Conservation (phyloP, 176 grass and related monocot genomes). For the Carex parvula region DNA sequence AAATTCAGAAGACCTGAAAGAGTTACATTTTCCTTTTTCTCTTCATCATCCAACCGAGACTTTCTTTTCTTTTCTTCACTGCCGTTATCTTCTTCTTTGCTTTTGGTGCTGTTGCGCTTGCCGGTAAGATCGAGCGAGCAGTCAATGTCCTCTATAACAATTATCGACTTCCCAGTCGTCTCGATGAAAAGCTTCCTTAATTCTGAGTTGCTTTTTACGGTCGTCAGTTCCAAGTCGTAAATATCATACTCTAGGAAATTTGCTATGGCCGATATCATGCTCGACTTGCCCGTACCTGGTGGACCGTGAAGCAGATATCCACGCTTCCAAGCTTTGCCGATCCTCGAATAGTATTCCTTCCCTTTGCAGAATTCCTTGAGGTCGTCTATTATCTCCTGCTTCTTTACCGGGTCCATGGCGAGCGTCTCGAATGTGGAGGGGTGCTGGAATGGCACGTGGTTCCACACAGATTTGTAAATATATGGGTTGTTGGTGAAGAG, state of each 20-base stretch:
- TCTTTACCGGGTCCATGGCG: constrained; percentile 35
- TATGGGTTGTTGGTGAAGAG: constrained; percentile 29
- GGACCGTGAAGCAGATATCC: constrained; percentile 34
- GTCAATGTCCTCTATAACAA: constrained; percentile 43
- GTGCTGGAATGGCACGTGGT: constrained; percentile 18
- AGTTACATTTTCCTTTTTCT: constrained; percentile 37
- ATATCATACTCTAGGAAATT: constrained; percentile 36
- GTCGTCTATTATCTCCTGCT: constrained; percentile 22
- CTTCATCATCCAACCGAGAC: constrained; percentile 10
- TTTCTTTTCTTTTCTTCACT: not conserved
- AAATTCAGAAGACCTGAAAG: constrained; percentile 69
- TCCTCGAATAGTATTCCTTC: constrained; percentile 37
- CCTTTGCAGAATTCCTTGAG: constrained; percentile 16
- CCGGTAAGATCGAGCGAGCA: constrained; percentile 39
- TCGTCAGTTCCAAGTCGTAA: constrained; percentile 33
- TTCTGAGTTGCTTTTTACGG: constrained; percentile 31
- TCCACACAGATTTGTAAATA: constrained; percentile 22
- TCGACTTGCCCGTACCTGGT: constrained; percentile 39
- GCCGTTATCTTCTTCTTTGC: not conserved
- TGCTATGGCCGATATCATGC: constrained; percentile 35
- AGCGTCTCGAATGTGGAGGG: constrained; percentile 36
- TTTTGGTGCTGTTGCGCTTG: not conserved
- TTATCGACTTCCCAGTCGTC: constrained; percentile 29
- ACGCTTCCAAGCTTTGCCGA: constrained; percentile 37
- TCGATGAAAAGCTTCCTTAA: constrained; percentile 39